Evolutionary conservation across 495 filamentous ascomycete genomes (phyloP).

Genomic region (Podospora didyma): DNA sequence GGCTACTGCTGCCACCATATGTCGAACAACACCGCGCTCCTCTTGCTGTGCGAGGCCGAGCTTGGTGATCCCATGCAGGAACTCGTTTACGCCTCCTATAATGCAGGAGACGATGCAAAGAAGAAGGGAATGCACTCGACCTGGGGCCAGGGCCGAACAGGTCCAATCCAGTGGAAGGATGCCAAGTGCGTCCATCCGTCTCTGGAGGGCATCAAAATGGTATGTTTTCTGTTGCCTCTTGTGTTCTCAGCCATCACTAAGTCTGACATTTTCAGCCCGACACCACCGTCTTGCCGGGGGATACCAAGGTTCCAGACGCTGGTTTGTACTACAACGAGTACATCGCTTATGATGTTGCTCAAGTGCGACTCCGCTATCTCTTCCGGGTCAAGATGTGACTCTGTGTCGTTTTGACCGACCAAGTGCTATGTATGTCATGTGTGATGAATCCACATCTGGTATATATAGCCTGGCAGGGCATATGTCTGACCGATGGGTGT

Average conservation of each 20-base stretch:
- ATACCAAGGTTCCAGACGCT: slow-evolving; percentile 30
- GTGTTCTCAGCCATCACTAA: neutral
- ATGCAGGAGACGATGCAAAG: slow-evolving; percentile 61
- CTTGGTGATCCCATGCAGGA: slow-evolving; percentile 67
- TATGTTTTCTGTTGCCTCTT: slow-evolving; percentile 21
- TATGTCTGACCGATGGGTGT: too few relatives aligned
- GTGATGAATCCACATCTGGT: too few relatives aligned
- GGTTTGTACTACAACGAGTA: slow-evolving; percentile 64
- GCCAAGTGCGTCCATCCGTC: slow-evolving; percentile 57
- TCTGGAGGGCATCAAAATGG: slow-evolving; percentile 63
- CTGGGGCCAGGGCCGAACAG: slow-evolving; percentile 55
- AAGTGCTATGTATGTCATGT: too few relatives aligned
- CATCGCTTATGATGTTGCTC: slow-evolving; percentile 73
- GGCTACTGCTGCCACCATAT: slow-evolving; percentile 60
- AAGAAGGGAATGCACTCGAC: slow-evolving; percentile 59
- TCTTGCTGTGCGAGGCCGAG: slow-evolving; percentile 76
- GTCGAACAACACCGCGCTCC: slow-evolving; percentile 47
- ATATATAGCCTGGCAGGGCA: too few relatives aligned
- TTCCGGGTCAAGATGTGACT: slow-evolving; percentile 52
- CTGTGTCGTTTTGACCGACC: neutral
- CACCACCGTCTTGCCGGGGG: slow-evolving; percentile 30
- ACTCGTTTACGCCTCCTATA: slow-evolving; percentile 47
- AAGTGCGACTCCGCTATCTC: slow-evolving; percentile 75
- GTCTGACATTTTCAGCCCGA: slow-evolving; percentile 40
- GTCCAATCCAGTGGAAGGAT: slow-evolving; percentile 72